These are phyloP conservation scores for Sporisorium graminicola DNA, from an alignment of 1,284 basidiomycete species.

Conservation along the genomic window DNA sequence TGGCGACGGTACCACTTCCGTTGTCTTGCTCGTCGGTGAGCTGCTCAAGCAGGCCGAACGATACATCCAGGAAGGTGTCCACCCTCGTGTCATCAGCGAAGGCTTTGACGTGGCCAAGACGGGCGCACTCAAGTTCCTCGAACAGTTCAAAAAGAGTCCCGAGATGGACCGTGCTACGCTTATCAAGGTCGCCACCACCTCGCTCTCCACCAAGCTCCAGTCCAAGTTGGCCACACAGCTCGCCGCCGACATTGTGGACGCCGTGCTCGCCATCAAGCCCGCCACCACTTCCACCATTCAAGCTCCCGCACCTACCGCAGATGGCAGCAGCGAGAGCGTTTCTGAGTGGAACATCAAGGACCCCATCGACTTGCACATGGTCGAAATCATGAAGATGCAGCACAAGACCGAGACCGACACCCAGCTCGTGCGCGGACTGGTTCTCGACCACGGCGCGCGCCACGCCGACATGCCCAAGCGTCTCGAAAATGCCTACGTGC, in stretches of 20 bases:
- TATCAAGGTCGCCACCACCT: slow-evolving; percentile 92
- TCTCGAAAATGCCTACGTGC: slow-evolving; percentile 93
- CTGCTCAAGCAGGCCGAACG: slow-evolving; percentile 97
- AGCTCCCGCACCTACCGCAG: slow-evolving; percentile 54
- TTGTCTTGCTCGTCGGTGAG: slow-evolving; percentile 96
- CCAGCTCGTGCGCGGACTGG: slow-evolving; percentile 93
- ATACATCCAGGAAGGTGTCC: slow-evolving; percentile 97
- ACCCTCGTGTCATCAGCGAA: slow-evolving; percentile 93
- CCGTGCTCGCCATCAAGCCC: slow-evolving; percentile 85
- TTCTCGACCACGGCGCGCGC: slow-evolving; percentile 91
- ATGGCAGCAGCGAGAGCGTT: slow-evolving; percentile 62
- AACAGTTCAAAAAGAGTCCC: slow-evolving; percentile 83
- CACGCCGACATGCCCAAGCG: slow-evolving; percentile 99
- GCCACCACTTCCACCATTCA: slow-evolving; percentile 48
- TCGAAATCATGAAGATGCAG: slow-evolving; percentile 99
- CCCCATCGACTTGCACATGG: slow-evolving; percentile 98
- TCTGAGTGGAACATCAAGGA: slow-evolving; percentile 65
- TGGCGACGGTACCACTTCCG: slow-evolving; percentile 97
- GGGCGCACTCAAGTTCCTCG: slow-evolving; percentile 93
- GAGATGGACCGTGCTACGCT: slow-evolving; percentile 86
- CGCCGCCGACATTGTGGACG: slow-evolving; percentile 92
- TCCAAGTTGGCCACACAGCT: slow-evolving; percentile 86
- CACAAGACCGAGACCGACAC: slow-evolving; percentile 98
- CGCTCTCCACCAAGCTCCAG: slow-evolving; percentile 93
- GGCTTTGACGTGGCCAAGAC: slow-evolving; percentile 98